Conservation (phyloP, 176 grass and related monocot genomes). For the Triticum monococcum region DNA sequence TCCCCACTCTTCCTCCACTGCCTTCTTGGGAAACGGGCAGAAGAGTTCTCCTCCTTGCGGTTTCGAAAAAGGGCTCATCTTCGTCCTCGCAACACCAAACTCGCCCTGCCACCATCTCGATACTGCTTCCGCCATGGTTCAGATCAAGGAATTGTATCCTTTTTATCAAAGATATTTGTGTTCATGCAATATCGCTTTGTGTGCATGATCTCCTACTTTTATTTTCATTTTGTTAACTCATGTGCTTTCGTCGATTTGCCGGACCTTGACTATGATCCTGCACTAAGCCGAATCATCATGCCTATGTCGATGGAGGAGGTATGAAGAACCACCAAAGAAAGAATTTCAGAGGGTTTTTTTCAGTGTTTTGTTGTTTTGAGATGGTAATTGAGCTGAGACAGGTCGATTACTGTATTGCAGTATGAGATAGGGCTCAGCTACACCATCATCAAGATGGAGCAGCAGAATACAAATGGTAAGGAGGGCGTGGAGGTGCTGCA, state of each 20-base stretch:
- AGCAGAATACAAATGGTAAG: constrained; percentile 81
- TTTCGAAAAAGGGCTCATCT: background rate
- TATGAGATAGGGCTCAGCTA: constrained; percentile 80
- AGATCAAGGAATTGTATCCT: constrained; percentile 98
- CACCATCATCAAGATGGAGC: constrained; percentile 92
- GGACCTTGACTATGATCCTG: constrained; percentile 49
- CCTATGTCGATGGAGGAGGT: constrained; percentile 93
- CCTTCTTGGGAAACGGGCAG: constrained; percentile 22
- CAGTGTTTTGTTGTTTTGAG: background rate
- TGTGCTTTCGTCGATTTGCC: constrained; percentile 15
- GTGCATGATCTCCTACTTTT: background rate
- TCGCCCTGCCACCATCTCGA: background rate
- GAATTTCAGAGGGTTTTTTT: background rate
- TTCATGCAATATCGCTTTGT: background rate
- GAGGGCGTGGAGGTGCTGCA: constrained; percentile 81
- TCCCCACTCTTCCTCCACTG: constrained; percentile 7
- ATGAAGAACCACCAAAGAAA: constrained; percentile 1
- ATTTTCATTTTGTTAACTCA: background rate
- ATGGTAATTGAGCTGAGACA: background rate
- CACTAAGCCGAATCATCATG: constrained; percentile 77
- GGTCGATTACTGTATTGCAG: constrained; percentile 29
- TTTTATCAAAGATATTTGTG: background rate
- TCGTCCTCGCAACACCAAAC: background rate
- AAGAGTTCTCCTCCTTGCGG: background rate
- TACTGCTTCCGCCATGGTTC: constrained; percentile 61